These are phyloP conservation scores for Saccharomycopsis synnaedendra DNA, from an alignment of 805 yeast genomes.

Conservation along the genomic window DNA sequence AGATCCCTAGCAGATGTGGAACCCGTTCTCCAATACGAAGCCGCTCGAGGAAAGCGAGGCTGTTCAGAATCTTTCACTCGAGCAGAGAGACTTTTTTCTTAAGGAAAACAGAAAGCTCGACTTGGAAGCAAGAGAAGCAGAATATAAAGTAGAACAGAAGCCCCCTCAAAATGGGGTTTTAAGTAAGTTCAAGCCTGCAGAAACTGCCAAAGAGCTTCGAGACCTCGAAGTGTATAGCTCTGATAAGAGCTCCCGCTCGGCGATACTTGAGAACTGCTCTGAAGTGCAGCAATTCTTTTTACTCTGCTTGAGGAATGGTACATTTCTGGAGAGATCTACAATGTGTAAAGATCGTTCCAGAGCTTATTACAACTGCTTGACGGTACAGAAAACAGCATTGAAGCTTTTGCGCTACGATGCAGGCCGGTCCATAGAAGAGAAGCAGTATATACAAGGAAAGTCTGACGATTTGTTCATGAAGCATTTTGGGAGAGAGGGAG, in stretches of 20 bases:
- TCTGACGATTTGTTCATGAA: conserved; percentile 16
- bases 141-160: neutral
- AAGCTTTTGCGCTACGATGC: conserved; percentile 8
- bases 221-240: conserved; percentile 10
- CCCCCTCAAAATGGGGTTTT: neutral
- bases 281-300: conserved; percentile 13
- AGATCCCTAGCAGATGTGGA: no score
- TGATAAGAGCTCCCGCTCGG: conserved; percentile 1
- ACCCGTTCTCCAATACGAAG: neutral
- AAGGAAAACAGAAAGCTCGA: conserved; percentile 8
- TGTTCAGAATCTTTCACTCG: conserved; percentile 9
- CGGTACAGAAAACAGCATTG: conserved; percentile 11
- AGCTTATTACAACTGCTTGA: conserved; percentile 14
- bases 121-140: conserved; percentile 13
- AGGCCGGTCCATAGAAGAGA: conserved; percentile 13
- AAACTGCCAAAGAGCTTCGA: conserved; percentile 1
- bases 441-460: conserved; percentile 11
- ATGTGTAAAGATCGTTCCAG: conserved; percentile 13
- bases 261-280: conserved; percentile 15
- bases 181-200: neutral
- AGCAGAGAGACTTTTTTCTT: conserved; percentile 8
- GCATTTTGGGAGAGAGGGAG: conserved; percentile 14
- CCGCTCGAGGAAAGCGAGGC: conserved; percentile 6
- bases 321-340: conserved; percentile 10
- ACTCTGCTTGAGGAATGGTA: conserved; percentile 13